Percentiles rank a stretch among this genome's conserved stretches.
Evolutionary conservation across 306 rosid genomes (phyloP).

Genomic region (Fagus crenata): DNA sequence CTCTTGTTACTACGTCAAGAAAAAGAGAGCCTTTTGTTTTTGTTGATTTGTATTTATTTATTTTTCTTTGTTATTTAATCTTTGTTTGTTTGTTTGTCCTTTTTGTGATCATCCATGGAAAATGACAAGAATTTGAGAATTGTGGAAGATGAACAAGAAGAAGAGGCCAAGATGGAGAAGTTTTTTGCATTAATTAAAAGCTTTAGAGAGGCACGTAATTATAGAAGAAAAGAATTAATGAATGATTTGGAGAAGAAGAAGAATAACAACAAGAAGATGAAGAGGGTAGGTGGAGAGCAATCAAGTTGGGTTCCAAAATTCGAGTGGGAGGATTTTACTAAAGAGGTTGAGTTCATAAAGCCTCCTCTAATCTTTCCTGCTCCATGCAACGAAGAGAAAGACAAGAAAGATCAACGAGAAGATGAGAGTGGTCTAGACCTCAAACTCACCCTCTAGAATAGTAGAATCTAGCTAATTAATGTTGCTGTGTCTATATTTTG

Average conservation of each 20-base stretch:
- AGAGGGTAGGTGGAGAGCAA: background rate
- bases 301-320: constrained; percentile 32
- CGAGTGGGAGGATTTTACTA: constrained; percentile 40
- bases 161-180: constrained; percentile 40
- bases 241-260: constrained; percentile 1
- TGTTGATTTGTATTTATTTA: background rate
- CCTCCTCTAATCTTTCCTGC: constrained; percentile 17
- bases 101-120: background rate
- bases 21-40: background rate
- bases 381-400: background rate
- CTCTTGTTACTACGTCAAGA: too few species aligned
- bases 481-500: too few species aligned
- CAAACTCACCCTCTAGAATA: constrained; percentile 40
- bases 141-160: background rate
- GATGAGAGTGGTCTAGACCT: constrained; percentile 33
- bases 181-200: constrained; percentile 44
- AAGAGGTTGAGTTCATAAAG: constrained; percentile 32
- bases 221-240: constrained; percentile 28
- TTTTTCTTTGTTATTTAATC: background rate
- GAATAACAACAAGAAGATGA: constrained; percentile 25
- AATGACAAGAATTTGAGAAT: background rate
- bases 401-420: background rate
- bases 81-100: background rate
- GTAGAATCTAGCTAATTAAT: too few species aligned
- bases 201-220: constrained; percentile 44